Base-by-base conservation (phyloP, 1,284 basidiomycete species). In the Heterobasidion irregulare region DNA sequence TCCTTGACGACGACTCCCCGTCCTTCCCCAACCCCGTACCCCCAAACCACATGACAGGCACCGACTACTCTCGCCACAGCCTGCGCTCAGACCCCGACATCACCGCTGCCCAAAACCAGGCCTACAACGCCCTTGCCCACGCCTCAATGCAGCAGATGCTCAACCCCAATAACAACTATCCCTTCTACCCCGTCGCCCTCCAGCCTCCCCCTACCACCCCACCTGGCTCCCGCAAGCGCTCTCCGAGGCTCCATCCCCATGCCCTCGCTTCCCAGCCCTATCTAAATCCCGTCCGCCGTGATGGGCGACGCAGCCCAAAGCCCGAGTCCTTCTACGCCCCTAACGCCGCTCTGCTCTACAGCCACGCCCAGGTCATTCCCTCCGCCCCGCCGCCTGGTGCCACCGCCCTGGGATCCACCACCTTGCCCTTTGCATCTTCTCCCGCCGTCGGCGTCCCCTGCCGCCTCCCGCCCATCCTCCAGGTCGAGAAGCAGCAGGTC, bases 401-500 rank as follows among this genome's bases (percentile, higher is more conserved):
- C 2, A 55, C 57, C n/a, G 47, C 57, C 38, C 48, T 53, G 2
- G 52, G 52, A 12, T 61, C 55, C 35, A 54, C 58, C 13, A 52
- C 59, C 34, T 55, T 54, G 50, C 55, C 60, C 1, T 46, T 52
- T 6, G 52, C 55, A 2, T 54, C 59, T 36, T 57, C 59, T 34
- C 60, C 59, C 41, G 49, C 56, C 34, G 47, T 47, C 51, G 55
- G 57, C 18, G 26, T 48, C 73, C 77, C 57, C 76, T 86, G 6
- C 81, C 80, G 88, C 51, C 74, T 92, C 6, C 89, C 89, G 41
- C 89, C 87, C 52, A 91, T 92, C 65, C 71, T 89, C 43, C 89
- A 90, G 68, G 89, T 94, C 49, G 89, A 94, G 72, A 92, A 92
- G 70, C 86, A 91, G 73, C 90, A 93, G 70, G 94, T 97, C 45